A percentile compares a stretch with the other conserved stretches of the same genome.
phyloP scores from a whole-genome alignment of 345 rosid species.

The Aegle marmelos region DNA sequence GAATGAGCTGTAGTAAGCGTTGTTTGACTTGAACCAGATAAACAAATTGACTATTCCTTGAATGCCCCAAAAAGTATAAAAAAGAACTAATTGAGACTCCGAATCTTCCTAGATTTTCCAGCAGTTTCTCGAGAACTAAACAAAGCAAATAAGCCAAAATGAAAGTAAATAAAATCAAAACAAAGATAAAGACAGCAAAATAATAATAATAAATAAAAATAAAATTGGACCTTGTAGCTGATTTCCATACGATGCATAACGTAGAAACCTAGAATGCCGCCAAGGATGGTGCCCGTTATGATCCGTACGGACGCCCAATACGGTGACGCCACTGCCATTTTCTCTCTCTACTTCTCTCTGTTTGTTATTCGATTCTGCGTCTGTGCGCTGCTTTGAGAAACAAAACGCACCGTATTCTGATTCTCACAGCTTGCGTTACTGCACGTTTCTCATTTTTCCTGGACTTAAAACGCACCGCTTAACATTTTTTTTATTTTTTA shows the following conservation, averaged over 20 bases:
- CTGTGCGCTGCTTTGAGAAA: background rate
- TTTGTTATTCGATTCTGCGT: no score
- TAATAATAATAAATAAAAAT: background rate
- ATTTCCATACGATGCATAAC: constrained; percentile 81
- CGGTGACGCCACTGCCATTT: constrained; percentile 49
- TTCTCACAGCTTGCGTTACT: background rate
- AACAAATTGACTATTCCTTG: background rate
- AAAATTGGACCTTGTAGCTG: constrained; percentile 55
- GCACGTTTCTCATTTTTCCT: background rate
- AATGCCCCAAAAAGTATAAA: background rate
- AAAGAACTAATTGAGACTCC: background rate
- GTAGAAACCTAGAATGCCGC: constrained; percentile 81
- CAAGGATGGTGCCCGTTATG: constrained; percentile 72
- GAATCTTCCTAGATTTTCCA: background rate
- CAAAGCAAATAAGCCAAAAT: background rate
- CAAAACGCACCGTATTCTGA: background rate
- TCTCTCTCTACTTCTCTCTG: background rate
- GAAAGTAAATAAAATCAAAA: background rate
- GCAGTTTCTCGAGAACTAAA: constrained; percentile 9
- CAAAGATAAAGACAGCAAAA: background rate
- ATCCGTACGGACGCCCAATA: constrained; percentile 73
- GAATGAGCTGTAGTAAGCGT: background rate
- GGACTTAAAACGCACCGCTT: background rate
- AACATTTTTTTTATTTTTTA: no score
- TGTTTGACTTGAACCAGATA: background rate